Conservation (phyloP, 179 eudicot genomes). For the Heliamphora pulchella region DNA sequence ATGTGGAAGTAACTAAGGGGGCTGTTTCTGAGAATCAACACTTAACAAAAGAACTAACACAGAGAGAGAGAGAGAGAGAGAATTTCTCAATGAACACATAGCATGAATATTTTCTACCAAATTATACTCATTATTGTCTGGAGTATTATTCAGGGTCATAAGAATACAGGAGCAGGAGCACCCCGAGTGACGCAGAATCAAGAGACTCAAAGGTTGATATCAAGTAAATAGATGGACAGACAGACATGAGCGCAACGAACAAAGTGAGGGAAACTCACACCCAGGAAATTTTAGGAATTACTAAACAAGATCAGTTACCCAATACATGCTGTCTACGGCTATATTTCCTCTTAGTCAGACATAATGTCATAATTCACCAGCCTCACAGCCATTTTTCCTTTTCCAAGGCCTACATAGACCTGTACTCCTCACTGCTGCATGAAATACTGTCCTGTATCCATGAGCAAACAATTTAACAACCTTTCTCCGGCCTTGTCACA, state of each 20-base stretch:
- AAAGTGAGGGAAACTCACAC: too few relatives aligned
- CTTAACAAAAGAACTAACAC: neutral
- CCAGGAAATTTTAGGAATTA: neutral
- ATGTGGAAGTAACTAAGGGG: neutral
- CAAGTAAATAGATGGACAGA: too few relatives aligned
- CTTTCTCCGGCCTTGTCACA: neutral
- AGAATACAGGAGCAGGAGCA: neutral
- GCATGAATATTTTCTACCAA: neutral
- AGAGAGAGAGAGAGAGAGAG: neutral
- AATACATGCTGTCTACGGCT: neutral
- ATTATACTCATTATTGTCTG: neutral
- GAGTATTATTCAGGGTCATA: neutral
- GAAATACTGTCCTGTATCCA: neutral
- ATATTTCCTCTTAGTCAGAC: neutral
- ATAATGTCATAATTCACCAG: neutral
- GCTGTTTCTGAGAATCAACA: neutral
- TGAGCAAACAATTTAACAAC: neutral
- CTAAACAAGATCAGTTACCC: neutral
- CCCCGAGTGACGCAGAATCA: neutral
- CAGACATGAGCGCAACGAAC: too few relatives aligned
- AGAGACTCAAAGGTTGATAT: too few relatives aligned
- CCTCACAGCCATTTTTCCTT: neutral
- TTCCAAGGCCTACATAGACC: neutral
- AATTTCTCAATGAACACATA: neutral
- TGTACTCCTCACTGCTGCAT: neutral